phyloP scores from a whole-genome alignment of 257 asterid species.

The Penstemon eatonii region DNA sequence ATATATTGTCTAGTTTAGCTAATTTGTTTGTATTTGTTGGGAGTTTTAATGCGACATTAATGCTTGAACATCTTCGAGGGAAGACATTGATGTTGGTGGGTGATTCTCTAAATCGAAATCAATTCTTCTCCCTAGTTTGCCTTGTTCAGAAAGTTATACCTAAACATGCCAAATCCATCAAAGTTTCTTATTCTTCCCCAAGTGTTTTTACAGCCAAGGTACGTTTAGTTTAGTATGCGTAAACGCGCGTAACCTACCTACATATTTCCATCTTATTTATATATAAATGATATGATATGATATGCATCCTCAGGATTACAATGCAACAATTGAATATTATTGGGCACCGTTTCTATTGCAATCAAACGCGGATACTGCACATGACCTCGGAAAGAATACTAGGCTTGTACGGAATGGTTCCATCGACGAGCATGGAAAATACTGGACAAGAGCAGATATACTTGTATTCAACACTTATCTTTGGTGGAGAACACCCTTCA shows the following conservation, averaged over 20 bases:
- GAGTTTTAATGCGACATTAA: slow-evolving; percentile 54
- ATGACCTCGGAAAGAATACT: slow-evolving; percentile 44
- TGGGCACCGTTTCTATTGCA: slow-evolving; percentile 69
- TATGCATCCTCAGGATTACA: slow-evolving; percentile 40
- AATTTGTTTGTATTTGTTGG: neutral
- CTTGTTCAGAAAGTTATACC: slow-evolving; percentile 68
- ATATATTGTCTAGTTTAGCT: neutral
- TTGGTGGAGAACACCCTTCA: slow-evolving; percentile 63
- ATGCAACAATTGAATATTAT: slow-evolving; percentile 59
- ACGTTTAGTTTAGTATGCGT: neutral
- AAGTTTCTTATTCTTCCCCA: slow-evolving; percentile 39
- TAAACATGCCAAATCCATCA: slow-evolving; percentile 53
- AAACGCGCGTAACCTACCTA: neutral
- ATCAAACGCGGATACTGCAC: slow-evolving; percentile 50
- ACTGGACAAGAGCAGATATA: slow-evolving; percentile 60
- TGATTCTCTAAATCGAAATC: slow-evolving; percentile 85
- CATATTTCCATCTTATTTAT: neutral
- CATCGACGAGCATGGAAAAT: slow-evolving; percentile 49
- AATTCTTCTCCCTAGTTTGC: slow-evolving; percentile 79
- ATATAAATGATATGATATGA: too few relatives aligned
- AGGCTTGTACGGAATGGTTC: slow-evolving; percentile 57
- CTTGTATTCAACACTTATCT: slow-evolving; percentile 56
- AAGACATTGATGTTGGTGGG: slow-evolving; percentile 91
- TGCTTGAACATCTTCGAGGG: slow-evolving; percentile 57
- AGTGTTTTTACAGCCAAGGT: slow-evolving; percentile 84